These are phyloP conservation scores for Leptographium procerum DNA, from an alignment of 2,329 filamentous ascomycete species.

Conservation along the genomic window DNA sequence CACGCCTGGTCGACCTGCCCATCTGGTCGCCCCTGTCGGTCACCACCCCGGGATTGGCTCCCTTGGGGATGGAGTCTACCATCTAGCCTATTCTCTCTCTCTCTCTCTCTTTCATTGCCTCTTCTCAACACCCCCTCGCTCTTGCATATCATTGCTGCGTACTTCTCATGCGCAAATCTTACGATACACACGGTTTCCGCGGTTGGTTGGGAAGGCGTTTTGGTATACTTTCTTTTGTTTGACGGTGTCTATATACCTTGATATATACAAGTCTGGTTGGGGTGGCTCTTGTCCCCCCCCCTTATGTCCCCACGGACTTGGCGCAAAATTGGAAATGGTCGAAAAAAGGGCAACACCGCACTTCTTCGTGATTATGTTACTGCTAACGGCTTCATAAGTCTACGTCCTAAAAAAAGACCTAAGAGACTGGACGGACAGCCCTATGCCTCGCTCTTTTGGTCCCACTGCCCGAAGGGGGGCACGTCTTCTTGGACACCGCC, in stretches of 20 bases:
- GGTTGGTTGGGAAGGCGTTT: constrained; percentile 24
- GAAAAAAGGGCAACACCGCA: too few relatives aligned
- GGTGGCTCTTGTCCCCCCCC: not conserved
- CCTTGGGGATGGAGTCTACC: constrained; percentile 11
- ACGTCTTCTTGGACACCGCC: not conserved
- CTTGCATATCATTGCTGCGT: not conserved
- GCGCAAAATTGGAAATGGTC: too few relatives aligned
- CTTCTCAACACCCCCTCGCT: too few relatives aligned
- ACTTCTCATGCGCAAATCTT: not conserved
- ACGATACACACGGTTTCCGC: constrained; percentile 7
- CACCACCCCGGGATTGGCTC: constrained; percentile 4
- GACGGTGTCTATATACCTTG: too few relatives aligned
- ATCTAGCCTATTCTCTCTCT: constrained; percentile 1
- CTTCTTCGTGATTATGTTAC: too few relatives aligned
- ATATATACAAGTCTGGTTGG: not conserved
- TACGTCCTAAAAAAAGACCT: too few relatives aligned
- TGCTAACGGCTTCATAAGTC: too few relatives aligned
- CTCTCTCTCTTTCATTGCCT: not conserved
- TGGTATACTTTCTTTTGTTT: constrained; percentile 17
- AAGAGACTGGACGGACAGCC: too few relatives aligned
- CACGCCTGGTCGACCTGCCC: constrained; percentile 6
- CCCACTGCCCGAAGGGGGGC: constrained; percentile 9
- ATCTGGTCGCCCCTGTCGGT: constrained; percentile 7
- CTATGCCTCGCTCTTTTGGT: constrained; percentile 10
- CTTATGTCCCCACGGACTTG: not conserved